Percentiles rank a stretch among this genome's conserved stretches.
Evolutionary conservation across 2,329 filamentous ascomycete genomes (phyloP).

Genomic region (Leptographium wingfieldii): DNA sequence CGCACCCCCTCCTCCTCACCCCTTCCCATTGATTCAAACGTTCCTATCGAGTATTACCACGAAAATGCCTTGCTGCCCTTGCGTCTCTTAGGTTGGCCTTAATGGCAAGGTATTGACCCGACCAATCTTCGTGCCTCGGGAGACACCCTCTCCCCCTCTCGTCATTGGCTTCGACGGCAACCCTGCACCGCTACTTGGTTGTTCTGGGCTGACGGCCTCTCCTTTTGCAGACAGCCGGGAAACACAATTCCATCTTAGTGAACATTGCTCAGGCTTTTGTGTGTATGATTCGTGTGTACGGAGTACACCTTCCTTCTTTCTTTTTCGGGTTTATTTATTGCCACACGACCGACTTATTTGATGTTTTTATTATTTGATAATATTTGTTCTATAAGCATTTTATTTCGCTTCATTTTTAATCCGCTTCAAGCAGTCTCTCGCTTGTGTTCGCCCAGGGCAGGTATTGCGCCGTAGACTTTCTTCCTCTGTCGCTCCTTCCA

Average conservation of each 20-base stretch:
- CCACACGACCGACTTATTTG: not conserved
- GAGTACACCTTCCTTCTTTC: not conserved
- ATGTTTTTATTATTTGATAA: slow-evolving; percentile 4
- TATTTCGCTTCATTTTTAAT: not conserved
- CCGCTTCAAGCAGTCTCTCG: not conserved
- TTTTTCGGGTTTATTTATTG: not conserved
- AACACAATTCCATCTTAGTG: not conserved
- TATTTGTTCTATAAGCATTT: not conserved
- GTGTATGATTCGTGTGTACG: slow-evolving; percentile 4
- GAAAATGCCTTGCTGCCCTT: not conserved
- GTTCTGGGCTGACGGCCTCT: not conserved
- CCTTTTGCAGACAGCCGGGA: not conserved
- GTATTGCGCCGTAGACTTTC: not conserved
- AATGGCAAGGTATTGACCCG: not conserved
- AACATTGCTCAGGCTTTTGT: not conserved
- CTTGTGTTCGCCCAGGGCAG: not conserved
- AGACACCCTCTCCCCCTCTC: not conserved
- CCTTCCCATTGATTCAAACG: not conserved
- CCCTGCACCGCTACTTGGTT: slow-evolving; percentile 2
- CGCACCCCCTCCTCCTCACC: not conserved
- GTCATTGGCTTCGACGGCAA: not conserved
- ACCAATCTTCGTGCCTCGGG: not conserved
- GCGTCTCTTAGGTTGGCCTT: not conserved
- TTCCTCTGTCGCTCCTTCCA: slow-evolving; percentile 2
- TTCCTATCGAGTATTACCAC: not conserved